These are phyloP conservation scores for Paraphoma sp. DNA, from an alignment of 2,329 filamentous ascomycete genomes.

Conservation along the genomic window DNA sequence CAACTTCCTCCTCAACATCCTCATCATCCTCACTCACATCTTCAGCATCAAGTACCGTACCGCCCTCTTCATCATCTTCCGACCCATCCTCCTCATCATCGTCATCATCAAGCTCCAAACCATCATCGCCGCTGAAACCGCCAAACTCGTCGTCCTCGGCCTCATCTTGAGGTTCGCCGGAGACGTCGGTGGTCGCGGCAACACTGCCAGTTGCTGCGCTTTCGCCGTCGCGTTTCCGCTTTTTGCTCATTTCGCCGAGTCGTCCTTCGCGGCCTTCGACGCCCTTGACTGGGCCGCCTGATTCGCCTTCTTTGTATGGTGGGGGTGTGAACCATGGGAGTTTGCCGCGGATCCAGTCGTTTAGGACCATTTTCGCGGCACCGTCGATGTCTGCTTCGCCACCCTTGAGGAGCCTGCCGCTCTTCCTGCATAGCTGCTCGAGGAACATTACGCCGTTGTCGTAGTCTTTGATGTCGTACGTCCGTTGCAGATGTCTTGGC, in stretches of 20 bases:
- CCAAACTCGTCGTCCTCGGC: conserved; percentile 39
- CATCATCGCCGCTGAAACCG: conserved; percentile 41
- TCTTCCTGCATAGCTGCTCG: conserved; percentile 84
- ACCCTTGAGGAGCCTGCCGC: conserved; percentile 83
- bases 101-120: conserved; percentile 24
- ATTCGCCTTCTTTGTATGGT: conserved; percentile 58
- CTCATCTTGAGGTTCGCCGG: conserved; percentile 16
- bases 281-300: conserved; percentile 47
- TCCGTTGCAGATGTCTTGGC: conserved; percentile 86
- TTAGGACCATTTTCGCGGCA: conserved; percentile 95
- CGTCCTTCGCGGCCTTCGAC: conserved; percentile 71
- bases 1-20: conserved; percentile 41
- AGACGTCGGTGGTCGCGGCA: conserved; percentile 21
- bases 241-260: conserved; percentile 81
- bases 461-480: conserved; percentile 86
- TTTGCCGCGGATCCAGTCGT: conserved; percentile 93
- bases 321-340: conserved; percentile 95
- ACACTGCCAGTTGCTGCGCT: conserved; percentile 33
- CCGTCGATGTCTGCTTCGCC: conserved; percentile 96
- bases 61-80: conserved; percentile 25
- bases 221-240: conserved; percentile 68
- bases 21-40: conserved; percentile 37
- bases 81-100: conserved; percentile 24
- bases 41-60: conserved; percentile 16
- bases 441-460: conserved; percentile 79